These are phyloP conservation scores for barley (Hordeum vulgare) DNA, from an alignment of 176 grass and related monocot species.

Conservation along the genomic window DNA sequence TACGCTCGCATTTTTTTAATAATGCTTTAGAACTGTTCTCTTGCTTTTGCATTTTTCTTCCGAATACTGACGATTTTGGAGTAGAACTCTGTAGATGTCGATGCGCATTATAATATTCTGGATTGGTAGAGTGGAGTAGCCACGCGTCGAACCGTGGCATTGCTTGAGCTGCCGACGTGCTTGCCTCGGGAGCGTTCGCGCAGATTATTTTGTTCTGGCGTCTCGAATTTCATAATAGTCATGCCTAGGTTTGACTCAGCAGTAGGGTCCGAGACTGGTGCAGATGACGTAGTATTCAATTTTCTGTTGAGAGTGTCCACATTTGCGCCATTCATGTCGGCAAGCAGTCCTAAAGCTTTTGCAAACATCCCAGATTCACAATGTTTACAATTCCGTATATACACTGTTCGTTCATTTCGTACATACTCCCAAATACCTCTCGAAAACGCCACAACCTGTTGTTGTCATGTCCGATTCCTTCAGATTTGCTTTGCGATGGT, in stretches of 20 bases:
- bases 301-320: neutral
- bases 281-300: neutral
- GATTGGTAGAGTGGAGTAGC: neutral
- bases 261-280: neutral
- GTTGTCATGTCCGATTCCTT: neutral
- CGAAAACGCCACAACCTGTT: neutral
- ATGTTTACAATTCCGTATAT: neutral
- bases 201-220: neutral
- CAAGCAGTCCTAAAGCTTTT: neutral
- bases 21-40: no score
- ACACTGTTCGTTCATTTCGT: neutral
- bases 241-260: neutral
- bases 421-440: neutral
- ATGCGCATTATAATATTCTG: constrained; percentile 5
- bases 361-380: neutral
- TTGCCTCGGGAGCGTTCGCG: neutral
- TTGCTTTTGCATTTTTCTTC: neutral
- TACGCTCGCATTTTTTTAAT: neutral
- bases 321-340: neutral
- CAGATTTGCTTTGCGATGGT: neutral
- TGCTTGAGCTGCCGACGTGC: neutral
- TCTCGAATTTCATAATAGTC: neutral
- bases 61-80: neutral
- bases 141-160: neutral
- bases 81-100: neutral